A percentile compares a stretch with the other conserved stretches of the same genome.
Evolutionary conservation across 495 filamentous ascomycete species (phyloP).

Genomic region (Entonaema liquescens): DNA sequence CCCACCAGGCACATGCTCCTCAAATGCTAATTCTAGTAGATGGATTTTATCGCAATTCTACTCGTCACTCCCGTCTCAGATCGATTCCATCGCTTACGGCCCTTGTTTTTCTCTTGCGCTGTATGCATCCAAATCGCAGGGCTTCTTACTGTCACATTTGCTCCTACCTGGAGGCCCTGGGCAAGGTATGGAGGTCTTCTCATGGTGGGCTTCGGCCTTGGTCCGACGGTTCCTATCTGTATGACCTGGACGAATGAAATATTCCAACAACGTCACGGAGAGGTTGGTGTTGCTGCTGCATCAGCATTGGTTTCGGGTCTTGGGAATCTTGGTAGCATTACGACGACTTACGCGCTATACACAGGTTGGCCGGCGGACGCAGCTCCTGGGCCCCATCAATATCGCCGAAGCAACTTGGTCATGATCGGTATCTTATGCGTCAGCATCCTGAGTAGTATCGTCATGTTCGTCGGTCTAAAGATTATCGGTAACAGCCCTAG

Average conservation of each 20-base stretch:
- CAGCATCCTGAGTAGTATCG: slow-evolving; percentile 74
- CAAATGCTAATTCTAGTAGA: slow-evolving; percentile 53
- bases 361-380: slow-evolving; percentile 83
- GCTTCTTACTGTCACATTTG: slow-evolving; percentile 81
- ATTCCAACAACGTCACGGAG: slow-evolving; percentile 87
- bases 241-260: slow-evolving; percentile 95
- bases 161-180: slow-evolving; percentile 73
- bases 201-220: slow-evolving; percentile 89
- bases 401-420: slow-evolving; percentile 81
- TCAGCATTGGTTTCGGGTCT: slow-evolving; percentile 85
- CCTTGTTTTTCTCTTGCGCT: slow-evolving; percentile 81
- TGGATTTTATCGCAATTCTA: slow-evolving; percentile 88
- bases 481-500: slow-evolving; percentile 66
- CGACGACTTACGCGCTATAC: slow-evolving; percentile 90
- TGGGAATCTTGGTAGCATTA: slow-evolving; percentile 83
- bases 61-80: slow-evolving; percentile 86
- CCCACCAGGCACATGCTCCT: background rate
- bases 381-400: slow-evolving; percentile 71
- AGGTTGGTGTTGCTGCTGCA: slow-evolving; percentile 91
- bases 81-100: slow-evolving; percentile 82
- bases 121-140: slow-evolving; percentile 83
- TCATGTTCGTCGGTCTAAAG: slow-evolving; percentile 72
- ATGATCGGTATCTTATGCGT: slow-evolving; percentile 86
- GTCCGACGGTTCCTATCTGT: slow-evolving; percentile 88
- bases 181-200: slow-evolving; percentile 87